Percentiles rank a stretch among this genome's conserved stretches.
Conservation (phyloP, 441 rosid genomes). For the Erysimum cheiri region DNA sequence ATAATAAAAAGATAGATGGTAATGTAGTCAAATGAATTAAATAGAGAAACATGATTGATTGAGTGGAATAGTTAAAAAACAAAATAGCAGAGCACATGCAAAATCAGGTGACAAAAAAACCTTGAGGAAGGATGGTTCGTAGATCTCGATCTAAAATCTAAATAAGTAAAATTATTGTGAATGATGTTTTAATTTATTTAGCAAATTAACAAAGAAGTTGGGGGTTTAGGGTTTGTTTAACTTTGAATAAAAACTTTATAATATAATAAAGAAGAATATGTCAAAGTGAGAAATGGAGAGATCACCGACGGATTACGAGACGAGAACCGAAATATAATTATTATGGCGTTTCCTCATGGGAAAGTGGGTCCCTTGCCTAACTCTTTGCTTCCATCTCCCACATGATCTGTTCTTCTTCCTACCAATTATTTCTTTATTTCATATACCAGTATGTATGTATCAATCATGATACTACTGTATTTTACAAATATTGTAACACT, state of each 20-base stretch:
- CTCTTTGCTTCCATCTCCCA: constrained; percentile 47
- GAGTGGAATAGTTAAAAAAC: not conserved
- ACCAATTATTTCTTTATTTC: too few species aligned
- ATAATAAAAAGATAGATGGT: not conserved
- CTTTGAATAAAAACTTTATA: not conserved
- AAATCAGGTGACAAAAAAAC: constrained; percentile 26
- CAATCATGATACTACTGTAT: too few species aligned
- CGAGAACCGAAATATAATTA: constrained; percentile 44
- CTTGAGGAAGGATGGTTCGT: constrained; percentile 34
- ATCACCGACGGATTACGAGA: constrained; percentile 58
- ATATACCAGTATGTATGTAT: too few species aligned
- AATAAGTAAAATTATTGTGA: too few species aligned
- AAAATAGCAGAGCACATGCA: constrained; percentile 41
- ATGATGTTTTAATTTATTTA: too few species aligned
- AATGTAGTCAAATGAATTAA: constrained; percentile 16
- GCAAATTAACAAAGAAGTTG: constrained; percentile 29
- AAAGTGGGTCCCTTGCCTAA: constrained; percentile 50
- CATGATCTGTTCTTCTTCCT: constrained; percentile 43
- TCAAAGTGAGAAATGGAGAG: too few species aligned
- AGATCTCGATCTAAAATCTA: constrained; percentile 44
- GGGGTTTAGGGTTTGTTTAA: too few species aligned
- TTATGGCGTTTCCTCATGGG: constrained; percentile 44
- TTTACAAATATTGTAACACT: not conserved
- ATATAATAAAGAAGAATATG: too few species aligned
- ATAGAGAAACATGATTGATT: constrained; percentile 9